phyloP scores from a whole-genome alignment of 352 stramenopile genomes.

The Phytophthora cactorum region DNA sequence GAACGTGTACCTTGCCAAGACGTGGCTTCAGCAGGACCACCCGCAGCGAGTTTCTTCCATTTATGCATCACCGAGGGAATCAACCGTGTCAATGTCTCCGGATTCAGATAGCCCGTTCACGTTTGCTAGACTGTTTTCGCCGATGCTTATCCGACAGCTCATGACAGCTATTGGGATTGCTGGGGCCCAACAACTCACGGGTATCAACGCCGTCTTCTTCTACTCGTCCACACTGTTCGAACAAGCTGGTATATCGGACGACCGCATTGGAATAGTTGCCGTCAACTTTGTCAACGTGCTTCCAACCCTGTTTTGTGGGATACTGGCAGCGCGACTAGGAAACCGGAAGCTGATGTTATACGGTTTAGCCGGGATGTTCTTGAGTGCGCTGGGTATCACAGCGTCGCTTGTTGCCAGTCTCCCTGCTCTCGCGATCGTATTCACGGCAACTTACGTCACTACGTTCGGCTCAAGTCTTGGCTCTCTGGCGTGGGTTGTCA shows the following conservation, averaged over 20 bases:
- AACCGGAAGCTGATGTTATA: conserved; percentile 42
- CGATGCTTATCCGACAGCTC: conserved; percentile 31
- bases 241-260: conserved; percentile 42
- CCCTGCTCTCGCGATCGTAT: conserved; percentile 40
- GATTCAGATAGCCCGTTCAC: conserved; percentile 24
- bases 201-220: conserved; percentile 59
- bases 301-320: conserved; percentile 33
- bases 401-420: conserved; percentile 31
- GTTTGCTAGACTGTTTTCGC: conserved; percentile 1
- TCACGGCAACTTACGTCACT: conserved; percentile 37
- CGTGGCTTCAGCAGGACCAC: not conserved
- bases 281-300: conserved; percentile 47
- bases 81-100: conserved; percentile 16
- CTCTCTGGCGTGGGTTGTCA: conserved; percentile 44
- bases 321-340: conserved; percentile 31
- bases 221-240: conserved; percentile 56
- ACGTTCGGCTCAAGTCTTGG: conserved; percentile 37
- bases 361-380: conserved; percentile 41
- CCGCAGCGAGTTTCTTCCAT: not conserved
- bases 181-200: conserved; percentile 47
- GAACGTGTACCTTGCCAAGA: not conserved
- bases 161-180: conserved; percentile 43
- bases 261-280: conserved; percentile 34
- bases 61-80: not conserved
- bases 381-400: conserved; percentile 39